Base-by-base conservation (phyloP, 148 eudicot species). In the Dysphania ambrosioides region DNA sequence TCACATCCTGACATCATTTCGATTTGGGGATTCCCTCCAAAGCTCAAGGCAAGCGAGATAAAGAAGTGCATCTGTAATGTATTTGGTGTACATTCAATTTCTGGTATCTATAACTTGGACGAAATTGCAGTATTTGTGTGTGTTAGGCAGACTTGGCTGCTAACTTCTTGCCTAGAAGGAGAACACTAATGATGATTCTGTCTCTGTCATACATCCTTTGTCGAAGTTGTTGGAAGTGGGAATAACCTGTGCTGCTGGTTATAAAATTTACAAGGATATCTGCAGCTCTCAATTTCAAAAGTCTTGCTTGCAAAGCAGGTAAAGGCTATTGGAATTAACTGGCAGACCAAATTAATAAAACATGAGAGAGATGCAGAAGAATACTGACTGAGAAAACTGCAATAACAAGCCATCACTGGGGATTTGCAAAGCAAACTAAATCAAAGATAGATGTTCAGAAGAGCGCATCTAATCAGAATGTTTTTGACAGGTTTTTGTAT, bases 91-190 rank as follows among this genome's bases (percentile, higher is more conserved):
- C 59, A 26, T 64, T 87, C 99, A 41, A 86, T 95, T 72, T 74
- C 86, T 61, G 78, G 88, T 2, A 60, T 95, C 63, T 89, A 83
- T 75, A 83, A 84, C 70, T 80, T 92, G 82, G 97, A 95, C 76
- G 87, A 90, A 72, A 88, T 85, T 73, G 88, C 94, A 6, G 92
- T 89, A 4, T 92, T 95, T 80, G 84, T 92, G 87, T 89, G 92
- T 78, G 81, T 66, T 86, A 75, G 67, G 70, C 82, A 77, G 87
- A 87, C 58, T 69, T 82, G 27, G 97, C 89, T 63, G 74, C 84
- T 24, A 72, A 78, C 26, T 95, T 92, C 74, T 95, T 16, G 75
- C 79, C 63, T 70, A 90, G 85, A 87, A 86, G 85, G 81, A 88
- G 29, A 72, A 72, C 15, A 82, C 81, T 41, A 82, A 49, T 59